Percentiles rank a stretch among this genome's conserved stretches.
Conservation (phyloP, 1,284 basidiomycete genomes). For the Boletus sp. region DNA sequence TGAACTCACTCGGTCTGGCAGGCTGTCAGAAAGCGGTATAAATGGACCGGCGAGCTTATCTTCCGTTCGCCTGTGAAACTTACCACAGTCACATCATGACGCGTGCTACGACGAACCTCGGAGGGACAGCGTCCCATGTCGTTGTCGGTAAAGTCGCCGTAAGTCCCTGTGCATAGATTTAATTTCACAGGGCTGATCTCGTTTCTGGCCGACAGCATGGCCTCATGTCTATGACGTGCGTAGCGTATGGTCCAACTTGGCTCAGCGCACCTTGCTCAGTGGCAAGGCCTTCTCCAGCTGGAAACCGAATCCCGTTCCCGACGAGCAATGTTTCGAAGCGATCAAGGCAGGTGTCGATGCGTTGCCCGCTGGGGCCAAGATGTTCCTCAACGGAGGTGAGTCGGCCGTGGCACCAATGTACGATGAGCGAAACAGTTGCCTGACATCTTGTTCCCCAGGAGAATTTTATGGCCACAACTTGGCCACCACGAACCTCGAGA, state of each 20-base stretch:
- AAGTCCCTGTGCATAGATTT: conserved; percentile 9
- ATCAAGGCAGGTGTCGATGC: conserved; percentile 61
- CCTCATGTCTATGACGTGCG: conserved; percentile 26
- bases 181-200: neutral
- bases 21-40: no score
- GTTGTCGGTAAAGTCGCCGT: conserved; percentile 36
- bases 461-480: conserved; percentile 33
- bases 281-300: conserved; percentile 11
- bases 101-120: conserved; percentile 28
- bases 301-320: conserved; percentile 31
- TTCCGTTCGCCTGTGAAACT: neutral
- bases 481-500: conserved; percentile 38
- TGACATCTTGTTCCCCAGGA: conserved; percentile 12
- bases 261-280: neutral
- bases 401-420: no score
- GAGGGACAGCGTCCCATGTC: conserved; percentile 26
- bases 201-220: conserved; percentile 18
- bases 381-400: conserved; percentile 47
- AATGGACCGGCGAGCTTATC: no score
- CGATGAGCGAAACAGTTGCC: neutral
- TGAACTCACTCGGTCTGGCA: no score
- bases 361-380: conserved; percentile 43
- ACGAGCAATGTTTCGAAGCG: conserved; percentile 55
- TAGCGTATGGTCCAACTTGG: neutral
- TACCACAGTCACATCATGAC: conserved; percentile 10